A percentile compares a stretch with the other conserved stretches of the same genome.
phyloP scores from a whole-genome alignment of 1,139 yeast species.

The Magnusiomyces ingens region DNA sequence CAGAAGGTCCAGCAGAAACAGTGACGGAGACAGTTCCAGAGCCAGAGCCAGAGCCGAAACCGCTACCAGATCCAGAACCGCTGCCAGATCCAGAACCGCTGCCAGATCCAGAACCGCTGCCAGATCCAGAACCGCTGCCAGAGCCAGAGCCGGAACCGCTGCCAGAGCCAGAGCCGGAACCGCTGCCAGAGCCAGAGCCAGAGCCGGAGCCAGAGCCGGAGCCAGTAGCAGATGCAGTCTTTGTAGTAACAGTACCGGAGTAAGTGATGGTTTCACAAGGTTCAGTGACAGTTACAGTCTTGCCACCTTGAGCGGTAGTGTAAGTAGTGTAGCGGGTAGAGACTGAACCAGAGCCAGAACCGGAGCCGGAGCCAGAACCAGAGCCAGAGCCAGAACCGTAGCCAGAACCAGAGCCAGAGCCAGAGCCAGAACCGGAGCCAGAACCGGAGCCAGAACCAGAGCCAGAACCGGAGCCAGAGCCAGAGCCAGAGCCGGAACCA shows the following conservation, averaged over 20 bases:
- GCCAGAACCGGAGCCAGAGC: not conserved
- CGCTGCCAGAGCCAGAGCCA: conserved; percentile 4
- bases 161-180: conserved; percentile 2
- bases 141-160: conserved; percentile 2
- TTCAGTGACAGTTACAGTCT: too few relatives aligned
- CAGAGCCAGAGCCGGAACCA: not conserved
- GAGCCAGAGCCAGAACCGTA: conserved; percentile 1
- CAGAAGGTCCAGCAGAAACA: not conserved
- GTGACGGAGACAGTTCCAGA: conserved; percentile 1
- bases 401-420: conserved; percentile 3
- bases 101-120: not conserved
- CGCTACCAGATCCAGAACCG: not conserved
- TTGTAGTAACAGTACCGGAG: too few relatives aligned
- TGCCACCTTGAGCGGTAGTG: too few relatives aligned
- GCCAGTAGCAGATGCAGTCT: conserved; percentile 1
- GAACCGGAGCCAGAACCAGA: conserved; percentile 1
- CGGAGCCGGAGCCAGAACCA: not conserved
- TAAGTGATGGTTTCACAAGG: too few relatives aligned
- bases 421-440: conserved; percentile 3
- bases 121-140: conserved; percentile 2
- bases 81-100: too few relatives aligned
- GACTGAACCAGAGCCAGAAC: not conserved
- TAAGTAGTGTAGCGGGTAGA: not conserved
- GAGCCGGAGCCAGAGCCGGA: conserved; percentile 5
- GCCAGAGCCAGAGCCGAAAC: not conserved